Evolutionary conservation across 306 rosid genomes (phyloP).

Genomic region (Sindora glabra): DNA sequence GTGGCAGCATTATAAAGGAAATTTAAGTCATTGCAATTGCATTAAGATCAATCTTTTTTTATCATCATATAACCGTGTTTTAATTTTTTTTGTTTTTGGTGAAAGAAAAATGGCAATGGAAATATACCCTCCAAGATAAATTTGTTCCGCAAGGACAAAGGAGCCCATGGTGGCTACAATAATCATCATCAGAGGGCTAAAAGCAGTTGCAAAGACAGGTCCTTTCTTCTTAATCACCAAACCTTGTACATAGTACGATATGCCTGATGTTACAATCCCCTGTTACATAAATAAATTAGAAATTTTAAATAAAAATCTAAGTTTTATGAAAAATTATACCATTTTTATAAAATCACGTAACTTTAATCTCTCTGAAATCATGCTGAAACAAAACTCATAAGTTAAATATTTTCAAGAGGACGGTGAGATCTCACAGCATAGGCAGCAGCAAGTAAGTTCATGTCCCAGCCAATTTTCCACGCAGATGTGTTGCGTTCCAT

Average conservation of each 20-base stretch:
- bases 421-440: constrained; percentile 60
- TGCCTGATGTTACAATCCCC: constrained; percentile 84
- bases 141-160: constrained; percentile 58
- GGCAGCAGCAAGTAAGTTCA: constrained; percentile 84
- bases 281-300: background rate
- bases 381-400: no score
- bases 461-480: constrained; percentile 87
- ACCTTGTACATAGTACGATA: constrained; percentile 80
- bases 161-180: constrained; percentile 79
- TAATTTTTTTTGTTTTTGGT: no score
- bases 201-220: constrained; percentile 88
- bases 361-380: no score
- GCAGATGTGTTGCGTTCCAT: constrained; percentile 55
- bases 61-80: no score
- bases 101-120: no score
- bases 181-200: constrained; percentile 95
- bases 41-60: no score
- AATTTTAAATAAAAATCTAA: no score
- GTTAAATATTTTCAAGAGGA: background rate
- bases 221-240: constrained; percentile 74
- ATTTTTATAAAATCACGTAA: no score
- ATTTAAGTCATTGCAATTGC: no score
- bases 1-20: no score
- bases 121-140: constrained; percentile 77
- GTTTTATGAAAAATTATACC: no score